Evolutionary conservation across 768 basidiomycete species (phyloP), one percentile per base, ranked within the genome.

Genomic region (Hygrophorus pudorinus): DNA sequence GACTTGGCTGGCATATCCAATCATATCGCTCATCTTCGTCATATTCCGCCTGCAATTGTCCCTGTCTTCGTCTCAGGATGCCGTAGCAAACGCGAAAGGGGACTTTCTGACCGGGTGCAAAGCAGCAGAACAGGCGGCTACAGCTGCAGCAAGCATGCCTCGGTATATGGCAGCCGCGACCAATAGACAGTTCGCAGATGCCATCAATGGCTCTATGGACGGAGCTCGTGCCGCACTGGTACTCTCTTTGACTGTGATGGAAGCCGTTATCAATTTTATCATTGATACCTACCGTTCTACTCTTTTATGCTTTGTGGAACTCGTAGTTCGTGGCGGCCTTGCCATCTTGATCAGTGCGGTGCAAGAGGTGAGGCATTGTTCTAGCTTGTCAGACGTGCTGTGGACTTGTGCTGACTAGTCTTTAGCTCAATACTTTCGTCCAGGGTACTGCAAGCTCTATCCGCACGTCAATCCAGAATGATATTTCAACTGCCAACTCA

Each of bases 231-330:
- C 70, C 8, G 73, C 82, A 5, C 72, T 96, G 42, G 65, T 84
- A 29, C 65, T 88, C 32, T 65, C 87, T 2, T 66, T 97, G 45
- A 94, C 86, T 0, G 68, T 80, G 30, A 83, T 94, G 77, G 89
- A 96, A 58, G 79, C 72, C 1, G 75, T 93, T 55, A 81, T 92
- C 63, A 90, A 87, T 55, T 97, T 98, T 62, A 75, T 96, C 51
- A 76, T 98, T 51, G 85, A 90, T 63, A 77, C 83, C 37, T 98
- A 96, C 58, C 83, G 92, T 32, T 93, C 91, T 2, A 86, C 93
- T 2, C 81, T 94, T 56, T 72, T 99, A 42, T 99, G 94, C 61
- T 91, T 96, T 53, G 66, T 96, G 51, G 91, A 98, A 61, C 72
- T 98, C 35, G 79, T 87, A 17, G 78, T 99, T 8, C 73, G 80